Conservation (phyloP, 2,329 filamentous ascomycete genomes). For the Aureobasidium pullulans region DNA sequence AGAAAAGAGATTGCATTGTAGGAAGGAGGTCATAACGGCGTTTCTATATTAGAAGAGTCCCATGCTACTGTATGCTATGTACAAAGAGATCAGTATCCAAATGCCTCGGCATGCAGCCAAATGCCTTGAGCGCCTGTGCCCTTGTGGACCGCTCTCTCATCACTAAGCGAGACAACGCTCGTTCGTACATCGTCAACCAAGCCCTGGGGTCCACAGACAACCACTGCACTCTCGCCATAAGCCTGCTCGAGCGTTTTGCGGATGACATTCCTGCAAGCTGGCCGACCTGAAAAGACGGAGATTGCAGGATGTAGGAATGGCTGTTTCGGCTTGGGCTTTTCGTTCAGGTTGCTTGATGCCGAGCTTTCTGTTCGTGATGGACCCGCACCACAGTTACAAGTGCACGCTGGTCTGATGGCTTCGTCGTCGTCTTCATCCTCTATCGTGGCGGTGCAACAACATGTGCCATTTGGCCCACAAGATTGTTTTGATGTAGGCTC, state of each 20-base stretch:
- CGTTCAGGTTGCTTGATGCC: conserved; percentile 11
- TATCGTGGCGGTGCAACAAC: conserved; percentile 44
- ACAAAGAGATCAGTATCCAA: conserved; percentile 33
- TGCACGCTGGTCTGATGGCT: conserved; percentile 23
- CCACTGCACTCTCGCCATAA: conserved; percentile 54
- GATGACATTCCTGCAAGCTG: conserved; percentile 45
- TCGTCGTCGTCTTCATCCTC: conserved; percentile 35
- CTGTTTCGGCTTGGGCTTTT: conserved; percentile 14
- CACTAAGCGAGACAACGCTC: conserved; percentile 49
- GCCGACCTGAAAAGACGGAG: conserved; percentile 44
- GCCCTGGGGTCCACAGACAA: conserved; percentile 53
- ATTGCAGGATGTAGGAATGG: conserved; percentile 27
- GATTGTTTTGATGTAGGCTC: conserved; percentile 17
- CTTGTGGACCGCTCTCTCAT: conserved; percentile 61
- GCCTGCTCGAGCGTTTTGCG: conserved; percentile 50
- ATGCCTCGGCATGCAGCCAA: conserved; percentile 53
- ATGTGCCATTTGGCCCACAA: conserved; percentile 28
- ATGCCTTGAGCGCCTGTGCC: conserved; percentile 60
- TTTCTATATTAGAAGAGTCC: background rate
- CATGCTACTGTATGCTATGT: background rate
- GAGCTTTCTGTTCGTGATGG: conserved; percentile 20
- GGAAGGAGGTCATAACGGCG: background rate
- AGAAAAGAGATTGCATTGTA: background rate
- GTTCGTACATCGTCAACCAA: conserved; percentile 49
- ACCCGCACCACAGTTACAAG: conserved; percentile 31